phyloP scores from a whole-genome alignment of 345 rosid genomes.

The Raphanus sativus region DNA sequence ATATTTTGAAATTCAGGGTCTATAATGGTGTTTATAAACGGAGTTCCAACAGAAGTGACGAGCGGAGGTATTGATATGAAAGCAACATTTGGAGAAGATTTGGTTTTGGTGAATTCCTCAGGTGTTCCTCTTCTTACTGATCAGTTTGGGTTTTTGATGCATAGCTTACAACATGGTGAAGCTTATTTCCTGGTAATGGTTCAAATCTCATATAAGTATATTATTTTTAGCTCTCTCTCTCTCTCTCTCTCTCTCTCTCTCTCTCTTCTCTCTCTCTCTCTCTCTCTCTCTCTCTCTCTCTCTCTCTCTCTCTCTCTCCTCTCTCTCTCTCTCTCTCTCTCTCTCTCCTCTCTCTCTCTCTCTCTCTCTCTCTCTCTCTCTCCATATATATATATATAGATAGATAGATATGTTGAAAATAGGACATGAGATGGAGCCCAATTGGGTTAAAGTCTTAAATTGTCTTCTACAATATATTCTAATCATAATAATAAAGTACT shows the following conservation, averaged over 20 bases:
- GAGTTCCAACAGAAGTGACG: slow-evolving; percentile 75
- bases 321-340: too few relatives aligned
- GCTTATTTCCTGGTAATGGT: slow-evolving; percentile 87
- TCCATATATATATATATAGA: too few relatives aligned
- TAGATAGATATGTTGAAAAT: slow-evolving; percentile 20
- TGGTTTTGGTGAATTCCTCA: slow-evolving; percentile 69
- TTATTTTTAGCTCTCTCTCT: neutral
- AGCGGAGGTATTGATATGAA: slow-evolving; percentile 77
- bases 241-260: too few relatives aligned
- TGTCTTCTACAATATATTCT: slow-evolving; percentile 31
- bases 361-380: neutral
- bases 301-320: neutral
- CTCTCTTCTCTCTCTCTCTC: neutral
- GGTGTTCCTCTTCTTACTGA: slow-evolving; percentile 73
- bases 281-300: slow-evolving; percentile 3
- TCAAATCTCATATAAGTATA: neutral
- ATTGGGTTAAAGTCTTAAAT: slow-evolving; percentile 39
- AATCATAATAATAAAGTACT: neutral
- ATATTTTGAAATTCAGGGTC: slow-evolving; percentile 45
- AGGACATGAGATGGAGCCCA: slow-evolving; percentile 38
- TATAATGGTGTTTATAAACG: slow-evolving; percentile 80
- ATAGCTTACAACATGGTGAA: slow-evolving; percentile 84
- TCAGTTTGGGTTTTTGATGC: slow-evolving; percentile 74
- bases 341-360: too few relatives aligned
- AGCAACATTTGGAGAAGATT: slow-evolving; percentile 76